Conservation (phyloP, 176 grass and related monocot genomes). For the Phragmites australis region DNA sequence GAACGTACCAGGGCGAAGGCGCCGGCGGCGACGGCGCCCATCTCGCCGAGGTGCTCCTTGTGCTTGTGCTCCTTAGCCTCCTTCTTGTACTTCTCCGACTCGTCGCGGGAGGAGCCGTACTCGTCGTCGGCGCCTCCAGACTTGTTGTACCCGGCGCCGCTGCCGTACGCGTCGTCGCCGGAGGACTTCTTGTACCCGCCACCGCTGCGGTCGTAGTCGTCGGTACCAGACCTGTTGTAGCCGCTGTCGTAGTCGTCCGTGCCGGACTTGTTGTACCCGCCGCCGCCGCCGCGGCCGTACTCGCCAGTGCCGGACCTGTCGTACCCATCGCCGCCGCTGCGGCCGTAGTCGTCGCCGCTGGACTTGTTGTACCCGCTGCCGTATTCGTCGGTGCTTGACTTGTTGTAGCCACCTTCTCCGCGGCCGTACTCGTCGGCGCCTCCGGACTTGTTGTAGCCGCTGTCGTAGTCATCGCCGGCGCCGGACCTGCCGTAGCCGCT, state of each 20-base stretch:
- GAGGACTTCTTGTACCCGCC: constrained; percentile 11
- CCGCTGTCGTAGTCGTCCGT: not conserved
- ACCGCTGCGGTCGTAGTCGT: not conserved
- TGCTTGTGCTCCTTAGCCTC: constrained; percentile 79
- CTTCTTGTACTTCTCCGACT: constrained; percentile 52
- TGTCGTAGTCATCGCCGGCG: not conserved
- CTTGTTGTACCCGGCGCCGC: constrained; percentile 11
- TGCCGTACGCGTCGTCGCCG: not conserved
- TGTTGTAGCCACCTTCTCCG: not conserved
- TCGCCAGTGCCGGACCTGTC: not conserved
- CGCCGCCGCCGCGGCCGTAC: not conserved
- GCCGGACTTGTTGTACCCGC: not conserved
- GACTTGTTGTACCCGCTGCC: constrained; percentile 24
- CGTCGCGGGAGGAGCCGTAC: constrained; percentile 31
- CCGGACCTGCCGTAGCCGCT: constrained; percentile 34
- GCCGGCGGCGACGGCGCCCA: constrained; percentile 60
- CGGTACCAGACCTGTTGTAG: not conserved
- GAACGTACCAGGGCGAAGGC: constrained; percentile 67
- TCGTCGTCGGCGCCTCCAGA: not conserved
- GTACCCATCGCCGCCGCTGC: constrained; percentile 7
- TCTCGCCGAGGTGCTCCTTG: constrained; percentile 74
- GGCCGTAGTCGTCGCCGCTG: constrained; percentile 32
- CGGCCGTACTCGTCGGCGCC: not conserved
- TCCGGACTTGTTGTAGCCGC: constrained; percentile 24
- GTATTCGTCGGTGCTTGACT: not conserved